Evolutionary conservation across 345 rosid genomes (phyloP).

Genomic region (Bretschneidera sinensis): DNA sequence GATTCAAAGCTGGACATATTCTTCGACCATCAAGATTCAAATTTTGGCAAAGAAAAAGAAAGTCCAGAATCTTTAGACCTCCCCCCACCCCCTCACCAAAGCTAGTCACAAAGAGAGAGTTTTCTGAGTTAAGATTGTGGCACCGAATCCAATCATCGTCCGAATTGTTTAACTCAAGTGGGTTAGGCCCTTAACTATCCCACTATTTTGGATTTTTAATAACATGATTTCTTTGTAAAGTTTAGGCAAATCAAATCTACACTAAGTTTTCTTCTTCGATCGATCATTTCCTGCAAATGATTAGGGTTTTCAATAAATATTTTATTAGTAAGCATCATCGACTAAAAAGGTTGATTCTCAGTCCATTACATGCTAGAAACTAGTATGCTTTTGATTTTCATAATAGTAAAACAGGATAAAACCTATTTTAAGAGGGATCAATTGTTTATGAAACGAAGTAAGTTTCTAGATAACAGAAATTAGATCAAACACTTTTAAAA

Average conservation of each 20-base stretch:
- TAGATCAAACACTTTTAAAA: too few species aligned
- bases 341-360: neutral
- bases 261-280: neutral
- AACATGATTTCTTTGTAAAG: neutral
- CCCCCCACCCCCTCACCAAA: conserved; percentile 23
- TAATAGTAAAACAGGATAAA: too few species aligned
- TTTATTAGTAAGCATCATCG: neutral
- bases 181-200: neutral
- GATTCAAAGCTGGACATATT: neutral
- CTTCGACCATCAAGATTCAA: conserved; percentile 9
- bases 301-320: neutral
- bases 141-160: conserved; percentile 34
- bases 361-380: too few species aligned
- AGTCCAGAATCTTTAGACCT: conserved; percentile 26
- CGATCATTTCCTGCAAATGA: too few species aligned
- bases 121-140: conserved; percentile 22
- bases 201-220: too few species aligned
- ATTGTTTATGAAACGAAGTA: too few species aligned
- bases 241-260: neutral
- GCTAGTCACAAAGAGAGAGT: conserved; percentile 20
- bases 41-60: conserved; percentile 1
- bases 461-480: too few species aligned
- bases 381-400: too few species aligned
- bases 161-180: conserved; percentile 23
- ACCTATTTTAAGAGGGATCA: too few species aligned